Base-by-base conservation (phyloP, 208 protist genomes). In the Leishmania tarentolae region DNA sequence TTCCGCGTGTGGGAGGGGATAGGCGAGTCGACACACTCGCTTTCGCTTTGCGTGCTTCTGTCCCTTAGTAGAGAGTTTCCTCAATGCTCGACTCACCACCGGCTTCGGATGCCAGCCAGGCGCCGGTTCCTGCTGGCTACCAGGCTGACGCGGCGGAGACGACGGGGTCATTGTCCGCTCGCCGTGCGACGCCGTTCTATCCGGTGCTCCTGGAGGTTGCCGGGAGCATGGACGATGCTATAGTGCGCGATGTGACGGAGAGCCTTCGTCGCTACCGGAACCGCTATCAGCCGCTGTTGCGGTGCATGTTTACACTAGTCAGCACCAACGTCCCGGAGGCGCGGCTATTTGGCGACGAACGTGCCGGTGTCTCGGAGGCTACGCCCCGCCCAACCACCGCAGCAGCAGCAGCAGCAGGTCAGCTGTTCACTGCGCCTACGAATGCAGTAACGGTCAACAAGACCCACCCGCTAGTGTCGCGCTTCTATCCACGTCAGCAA, bases 281-380 rank as follows among this genome's bases (percentile, higher is more conserved):
- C 57, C 90, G 93, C 15, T 96, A 96, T 73, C 59, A 66, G 4
- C 87, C 87, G 35, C 84, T 94, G 53, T 72, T 96, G 83, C 88
- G 93, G 35, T 78, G 91, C n/a, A 86, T 90, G 35, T 80, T 87
- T 42, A 93, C 91, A 24, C 76, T 94, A 17, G 78, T 93, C 46
- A 76, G 87, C 24, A 79, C 84, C 6, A 40, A 74, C 40, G 75
- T 90, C 35, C 71, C 75, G 17, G 91, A 94, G 78, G 46, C 75
- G 6, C 84, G 70, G 19, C 76, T 94, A 1, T 93, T 94, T 71
- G 90, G 85, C n/a, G 75, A 78, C 19, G 59, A 28, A 2, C 8
- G 50, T 59, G 52, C 56, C 15, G 73, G 28, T 53, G 31, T 28
- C 47, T 61, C n/a, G 19, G 65, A 47, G 7, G 53, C 52, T 42